These are phyloP conservation scores for Russula abietina DNA, from an alignment of 768 basidiomycete species.

Conservation along the genomic window DNA sequence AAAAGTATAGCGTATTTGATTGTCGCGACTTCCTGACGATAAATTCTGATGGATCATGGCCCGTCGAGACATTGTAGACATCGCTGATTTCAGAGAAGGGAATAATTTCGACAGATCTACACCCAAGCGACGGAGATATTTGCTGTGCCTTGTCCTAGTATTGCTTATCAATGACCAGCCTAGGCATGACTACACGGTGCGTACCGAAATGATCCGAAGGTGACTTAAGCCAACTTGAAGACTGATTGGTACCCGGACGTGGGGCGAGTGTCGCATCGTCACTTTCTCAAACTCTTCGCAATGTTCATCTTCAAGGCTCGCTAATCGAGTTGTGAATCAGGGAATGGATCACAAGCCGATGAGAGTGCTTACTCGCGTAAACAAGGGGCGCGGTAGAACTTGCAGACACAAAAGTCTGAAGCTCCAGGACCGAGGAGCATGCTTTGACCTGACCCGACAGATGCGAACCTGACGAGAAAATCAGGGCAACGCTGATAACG, in stretches of 20 bases:
- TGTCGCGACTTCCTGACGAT: constrained; percentile 70
- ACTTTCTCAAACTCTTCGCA: constrained; percentile 52
- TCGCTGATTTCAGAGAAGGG: constrained; percentile 78
- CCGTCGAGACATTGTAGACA: constrained; percentile 73
- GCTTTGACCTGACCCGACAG: constrained; percentile 39
- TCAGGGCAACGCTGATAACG: not conserved
- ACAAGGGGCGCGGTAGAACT: constrained; percentile 42
- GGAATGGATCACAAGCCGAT: not conserved
- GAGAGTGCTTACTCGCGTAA: constrained; percentile 46
- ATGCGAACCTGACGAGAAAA: constrained; percentile 1
- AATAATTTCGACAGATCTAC: constrained; percentile 79
- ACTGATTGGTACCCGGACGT: constrained; percentile 65
- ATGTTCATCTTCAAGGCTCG: constrained; percentile 55
- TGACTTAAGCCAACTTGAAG: constrained; percentile 64
- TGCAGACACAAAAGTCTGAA: constrained; percentile 51
- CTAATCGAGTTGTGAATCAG: constrained; percentile 33
- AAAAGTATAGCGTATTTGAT: constrained; percentile 69
- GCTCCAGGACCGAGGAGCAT: constrained; percentile 57
- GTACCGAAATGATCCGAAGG: constrained; percentile 69
- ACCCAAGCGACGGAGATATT: constrained; percentile 60
- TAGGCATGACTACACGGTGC: constrained; percentile 26
- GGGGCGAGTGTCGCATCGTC: constrained; percentile 58
- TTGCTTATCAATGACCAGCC: constrained; percentile 14
- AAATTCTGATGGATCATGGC: constrained; percentile 72
- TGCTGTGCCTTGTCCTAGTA: constrained; percentile 60